A percentile compares a stretch with the other conserved stretches of the same genome.
phyloP scores from a whole-genome alignment of 2,329 filamentous ascomycete genomes.

The Nannizzia gypsea region DNA sequence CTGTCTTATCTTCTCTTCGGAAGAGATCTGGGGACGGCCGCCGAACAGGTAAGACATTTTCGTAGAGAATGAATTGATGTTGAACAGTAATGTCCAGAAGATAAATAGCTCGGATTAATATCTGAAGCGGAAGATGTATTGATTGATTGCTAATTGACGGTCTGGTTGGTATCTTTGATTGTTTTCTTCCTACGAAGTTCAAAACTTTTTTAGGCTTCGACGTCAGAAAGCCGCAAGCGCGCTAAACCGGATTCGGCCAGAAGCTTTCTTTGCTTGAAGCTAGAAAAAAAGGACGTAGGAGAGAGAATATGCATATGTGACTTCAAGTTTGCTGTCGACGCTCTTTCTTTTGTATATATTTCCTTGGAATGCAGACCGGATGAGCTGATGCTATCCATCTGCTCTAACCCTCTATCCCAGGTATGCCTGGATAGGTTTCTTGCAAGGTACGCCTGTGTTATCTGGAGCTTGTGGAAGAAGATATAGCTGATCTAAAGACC shows the following conservation, averaged over 20 bases:
- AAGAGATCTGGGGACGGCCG: constrained; percentile 69
- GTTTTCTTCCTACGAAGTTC: neutral
- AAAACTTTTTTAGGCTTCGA: neutral
- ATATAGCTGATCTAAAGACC: neutral
- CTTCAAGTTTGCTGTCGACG: neutral
- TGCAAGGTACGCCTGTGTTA: constrained; percentile 25
- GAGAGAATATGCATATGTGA: neutral
- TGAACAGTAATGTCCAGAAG: too few species aligned
- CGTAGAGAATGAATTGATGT: constrained; percentile 9
- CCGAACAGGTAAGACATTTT: constrained; percentile 65
- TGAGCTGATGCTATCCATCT: constrained; percentile 30
- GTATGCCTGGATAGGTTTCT: constrained; percentile 21
- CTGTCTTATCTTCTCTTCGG: constrained; percentile 91
- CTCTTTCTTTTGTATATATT: neutral
- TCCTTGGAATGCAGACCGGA: neutral
- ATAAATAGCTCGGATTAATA: neutral
- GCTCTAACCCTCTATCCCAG: constrained; percentile 26
- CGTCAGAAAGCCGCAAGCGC: neutral
- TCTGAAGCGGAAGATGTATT: neutral
- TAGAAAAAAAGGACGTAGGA: neutral
- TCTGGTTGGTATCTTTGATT: neutral
- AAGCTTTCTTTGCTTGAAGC: neutral
- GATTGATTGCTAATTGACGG: neutral
- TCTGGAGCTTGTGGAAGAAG: neutral
- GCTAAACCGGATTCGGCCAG: neutral